A percentile compares a stretch with the other conserved stretches of the same genome.
Conservation (phyloP, 208 protist genomes). For the Acanthamoeba lenticulata region DNA sequence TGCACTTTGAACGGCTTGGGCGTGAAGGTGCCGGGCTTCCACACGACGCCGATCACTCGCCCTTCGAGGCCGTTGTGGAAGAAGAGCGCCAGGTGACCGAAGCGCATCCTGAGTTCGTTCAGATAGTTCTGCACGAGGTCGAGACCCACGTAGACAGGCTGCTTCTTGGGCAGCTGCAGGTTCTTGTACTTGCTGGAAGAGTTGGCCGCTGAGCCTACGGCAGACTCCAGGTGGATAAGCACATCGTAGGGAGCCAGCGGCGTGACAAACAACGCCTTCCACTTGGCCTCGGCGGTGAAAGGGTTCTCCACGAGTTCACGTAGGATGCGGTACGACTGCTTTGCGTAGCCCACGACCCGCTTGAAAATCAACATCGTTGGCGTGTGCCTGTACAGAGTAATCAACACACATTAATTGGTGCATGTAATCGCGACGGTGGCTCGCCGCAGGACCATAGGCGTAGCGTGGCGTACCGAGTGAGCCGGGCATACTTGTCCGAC, state of each 20-base stretch:
- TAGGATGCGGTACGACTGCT: slow-evolving; percentile 12
- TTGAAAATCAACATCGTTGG: slow-evolving; percentile 1
- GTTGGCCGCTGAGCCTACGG: background rate
- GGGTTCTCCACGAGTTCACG: background rate
- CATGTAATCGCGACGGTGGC: background rate
- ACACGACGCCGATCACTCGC: slow-evolving; percentile 37
- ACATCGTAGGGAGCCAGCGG: background rate
- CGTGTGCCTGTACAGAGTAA: background rate
- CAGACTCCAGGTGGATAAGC: background rate
- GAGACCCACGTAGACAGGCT: slow-evolving; percentile 7
- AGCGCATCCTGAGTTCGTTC: background rate
- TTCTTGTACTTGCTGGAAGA: background rate
- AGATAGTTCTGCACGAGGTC: slow-evolving; percentile 13
- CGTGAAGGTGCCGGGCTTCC: slow-evolving; percentile 19
- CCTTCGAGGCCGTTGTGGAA: slow-evolving; percentile 42
- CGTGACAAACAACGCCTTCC: background rate
- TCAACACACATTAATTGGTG: background rate
- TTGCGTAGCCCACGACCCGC: background rate
- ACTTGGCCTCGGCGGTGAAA: slow-evolving; percentile 3
- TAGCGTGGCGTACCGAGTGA: background rate
- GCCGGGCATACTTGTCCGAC: background rate
- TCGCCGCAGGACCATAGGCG: background rate
- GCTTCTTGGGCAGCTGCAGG: background rate
- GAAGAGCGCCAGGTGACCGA: slow-evolving; percentile 29
- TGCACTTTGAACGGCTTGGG: background rate